Conservation (phyloP, 768 basidiomycete genomes). For the Tricholoma flavovirens region DNA sequence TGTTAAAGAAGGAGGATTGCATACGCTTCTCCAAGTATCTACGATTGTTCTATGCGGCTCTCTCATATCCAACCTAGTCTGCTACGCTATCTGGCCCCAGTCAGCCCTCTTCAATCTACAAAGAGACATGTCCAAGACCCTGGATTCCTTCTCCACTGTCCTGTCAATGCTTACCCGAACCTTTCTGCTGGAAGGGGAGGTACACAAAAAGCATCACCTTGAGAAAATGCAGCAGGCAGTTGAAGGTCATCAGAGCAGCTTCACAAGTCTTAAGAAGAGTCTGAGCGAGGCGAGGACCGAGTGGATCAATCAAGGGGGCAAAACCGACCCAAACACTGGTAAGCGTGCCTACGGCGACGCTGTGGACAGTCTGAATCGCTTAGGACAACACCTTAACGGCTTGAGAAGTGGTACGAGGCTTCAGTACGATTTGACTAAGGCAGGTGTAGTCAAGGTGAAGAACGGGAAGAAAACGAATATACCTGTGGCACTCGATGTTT, state of each 20-base stretch:
- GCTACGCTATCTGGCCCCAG: slow-evolving; percentile 79
- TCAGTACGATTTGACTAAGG: slow-evolving; percentile 76
- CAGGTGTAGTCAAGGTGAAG: slow-evolving; percentile 29
- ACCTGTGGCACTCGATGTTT: slow-evolving; percentile 6
- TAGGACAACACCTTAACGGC: slow-evolving; percentile 93
- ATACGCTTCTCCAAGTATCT: slow-evolving; percentile 67
- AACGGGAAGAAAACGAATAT: slow-evolving; percentile 12
- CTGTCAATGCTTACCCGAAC: slow-evolving; percentile 75
- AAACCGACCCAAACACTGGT: slow-evolving; percentile 22
- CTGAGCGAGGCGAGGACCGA: slow-evolving; percentile 86
- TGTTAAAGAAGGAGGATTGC: slow-evolving; percentile 83
- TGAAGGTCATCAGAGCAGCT: slow-evolving; percentile 80
- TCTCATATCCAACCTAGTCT: slow-evolving; percentile 75
- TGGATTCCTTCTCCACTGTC: slow-evolving; percentile 86
- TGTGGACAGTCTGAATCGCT: slow-evolving; percentile 77
- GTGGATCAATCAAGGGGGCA: slow-evolving; percentile 42
- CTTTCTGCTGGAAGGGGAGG: slow-evolving; percentile 73
- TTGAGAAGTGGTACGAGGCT: slow-evolving; percentile 77
- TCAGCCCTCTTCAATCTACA: slow-evolving; percentile 82
- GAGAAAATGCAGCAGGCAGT: slow-evolving; percentile 75
- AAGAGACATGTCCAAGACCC: slow-evolving; percentile 74
- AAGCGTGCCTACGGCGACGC: slow-evolving; percentile 78
- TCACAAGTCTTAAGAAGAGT: slow-evolving; percentile 83
- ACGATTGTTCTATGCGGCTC: slow-evolving; percentile 77
- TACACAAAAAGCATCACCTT: slow-evolving; percentile 47